Base-by-base conservation (phyloP, 192 early-diverging fungal genomes). In the Mortierella antarctica region DNA sequence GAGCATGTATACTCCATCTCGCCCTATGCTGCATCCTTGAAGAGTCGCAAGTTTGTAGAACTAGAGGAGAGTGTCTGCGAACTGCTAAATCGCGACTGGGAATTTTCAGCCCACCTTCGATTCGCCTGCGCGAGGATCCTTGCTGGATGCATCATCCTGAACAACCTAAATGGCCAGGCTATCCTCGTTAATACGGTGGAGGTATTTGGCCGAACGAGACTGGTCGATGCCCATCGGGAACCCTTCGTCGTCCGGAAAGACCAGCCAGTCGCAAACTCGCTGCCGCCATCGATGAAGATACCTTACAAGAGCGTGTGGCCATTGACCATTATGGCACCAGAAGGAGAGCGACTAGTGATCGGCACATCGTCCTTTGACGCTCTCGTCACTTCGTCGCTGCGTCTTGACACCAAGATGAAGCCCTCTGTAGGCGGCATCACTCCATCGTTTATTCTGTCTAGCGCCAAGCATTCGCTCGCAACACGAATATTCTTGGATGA, bases 11-110 rank as follows among this genome's bases (percentile, higher is more conserved):
- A 65, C 3, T 72, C 69, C 9, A 44, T 20, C 17, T 70, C 68
- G 5, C 68, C 59, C 3, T 62, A 62, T 48, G 5, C 68, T 53
- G 40, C 57, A 54, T 45, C 20, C 4, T n/a, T 70, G 3, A 6
- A 5, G 57, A 61, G 53, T 11, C 51, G 61, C 15, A n/a, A 46
- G 44, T 71, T 31, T 49, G 42, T 64, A 6, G 70, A 63, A 17
- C 57, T 73, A 17, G 12, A 58, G 6, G 40, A 65, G 23, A 49
- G 14, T 47, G 40, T 65, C 40, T 59, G 71, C 23, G 71, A 73
- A 48, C 62, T 81, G 2, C 23, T 78, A 1, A 81, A 81, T 57
- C 71, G 71, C 46, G 78, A 82, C 64, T 82, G 78, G 66, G 49
- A 62, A 48, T 63, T 67, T 65, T 59, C 60, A 10, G 66, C 70